Percentiles rank a stretch among this genome's conserved stretches.
These are phyloP conservation scores for Arthrobotrys sphaeroides DNA, from an alignment of 2,329 filamentous ascomycete species.

Conservation along the genomic window DNA sequence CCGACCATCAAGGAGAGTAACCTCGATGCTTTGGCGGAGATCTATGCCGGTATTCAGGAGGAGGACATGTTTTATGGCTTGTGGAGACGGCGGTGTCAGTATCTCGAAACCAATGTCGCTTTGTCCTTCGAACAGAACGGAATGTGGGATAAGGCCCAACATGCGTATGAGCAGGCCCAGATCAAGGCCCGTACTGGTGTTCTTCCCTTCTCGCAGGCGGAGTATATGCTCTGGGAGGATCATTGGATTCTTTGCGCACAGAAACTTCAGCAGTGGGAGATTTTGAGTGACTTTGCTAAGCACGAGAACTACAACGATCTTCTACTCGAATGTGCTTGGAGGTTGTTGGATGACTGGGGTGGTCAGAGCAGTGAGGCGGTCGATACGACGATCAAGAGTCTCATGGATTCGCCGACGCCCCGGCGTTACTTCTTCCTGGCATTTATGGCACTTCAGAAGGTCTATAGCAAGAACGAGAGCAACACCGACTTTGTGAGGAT, in stretches of 20 bases:
- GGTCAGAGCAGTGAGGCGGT: conserved; percentile 87
- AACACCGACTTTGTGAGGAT: conserved; percentile 83
- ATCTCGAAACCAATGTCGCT: conserved; percentile 95
- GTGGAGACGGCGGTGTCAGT: conserved; percentile 93
- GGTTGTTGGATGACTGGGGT: conserved; percentile 94
- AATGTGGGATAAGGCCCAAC: conserved; percentile 99
- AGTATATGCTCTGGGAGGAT: conserved; percentile 99
- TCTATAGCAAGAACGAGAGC: conserved; percentile 86
- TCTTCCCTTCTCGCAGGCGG: conserved; percentile 93
- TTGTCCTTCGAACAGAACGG: conserved; percentile 98
- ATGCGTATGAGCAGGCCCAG: conserved; percentile 94
- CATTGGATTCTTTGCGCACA: conserved; percentile 98
- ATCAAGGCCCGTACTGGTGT: conserved; percentile 95
- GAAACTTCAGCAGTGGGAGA: conserved; percentile 99
- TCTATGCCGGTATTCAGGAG: conserved; percentile 90
- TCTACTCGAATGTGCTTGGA: conserved; percentile 93
- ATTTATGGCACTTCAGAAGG: conserved; percentile 95
- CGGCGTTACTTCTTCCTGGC: conserved; percentile 96
- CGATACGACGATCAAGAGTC: conserved; percentile 92
- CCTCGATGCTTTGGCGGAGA: conserved; percentile 90
- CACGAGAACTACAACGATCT: conserved; percentile 99
- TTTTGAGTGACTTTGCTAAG: conserved; percentile 95
- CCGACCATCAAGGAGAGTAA: conserved; percentile 89
- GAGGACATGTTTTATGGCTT: conserved; percentile 98
- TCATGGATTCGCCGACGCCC: conserved; percentile 96